Evolutionary conservation across 2,329 filamentous ascomycete genomes (phyloP).

Genomic region (Epichloe brachyelytri): DNA sequence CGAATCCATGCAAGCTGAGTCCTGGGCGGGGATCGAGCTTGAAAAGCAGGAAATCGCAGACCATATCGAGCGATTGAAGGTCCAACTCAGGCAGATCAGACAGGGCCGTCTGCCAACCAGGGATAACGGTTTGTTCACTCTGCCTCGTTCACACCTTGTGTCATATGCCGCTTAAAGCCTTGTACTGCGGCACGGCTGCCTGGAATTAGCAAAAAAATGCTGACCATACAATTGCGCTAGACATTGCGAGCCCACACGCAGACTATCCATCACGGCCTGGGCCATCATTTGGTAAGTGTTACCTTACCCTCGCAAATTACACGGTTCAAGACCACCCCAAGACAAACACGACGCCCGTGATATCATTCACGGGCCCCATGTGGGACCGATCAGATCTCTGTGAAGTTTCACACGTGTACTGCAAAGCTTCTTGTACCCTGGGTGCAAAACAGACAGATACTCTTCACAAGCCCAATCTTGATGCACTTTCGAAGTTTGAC

Average conservation of each 20-base stretch:
- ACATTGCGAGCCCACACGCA: not conserved
- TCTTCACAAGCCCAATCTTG: too few species aligned
- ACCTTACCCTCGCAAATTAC: not conserved
- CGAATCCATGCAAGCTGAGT: constrained; percentile 22
- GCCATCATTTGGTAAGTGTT: not conserved
- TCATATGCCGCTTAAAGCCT: not conserved
- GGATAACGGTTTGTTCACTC: not conserved
- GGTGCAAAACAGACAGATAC: not conserved
- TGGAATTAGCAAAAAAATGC: not conserved
- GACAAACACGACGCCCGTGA: not conserved
- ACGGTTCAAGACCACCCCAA: not conserved
- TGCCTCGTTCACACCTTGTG: not conserved
- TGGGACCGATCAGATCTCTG: not conserved
- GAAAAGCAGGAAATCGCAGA: not conserved
- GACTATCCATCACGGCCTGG: not conserved
- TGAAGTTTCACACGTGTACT: not conserved
- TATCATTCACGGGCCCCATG: not conserved
- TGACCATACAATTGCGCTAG: not conserved
- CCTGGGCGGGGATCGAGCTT: constrained; percentile 18
- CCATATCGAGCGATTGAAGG: constrained; percentile 18
- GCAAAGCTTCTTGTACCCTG: not conserved
- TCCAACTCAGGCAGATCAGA: constrained; percentile 12
- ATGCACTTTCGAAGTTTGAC: not conserved
- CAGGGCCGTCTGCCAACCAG: not conserved
- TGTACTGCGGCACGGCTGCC: not conserved